Percentiles rank a stretch among this genome's conserved stretches.
These are phyloP conservation scores for Phlegmacium glaucopus DNA, from an alignment of 768 basidiomycete genomes.

Conservation along the genomic window DNA sequence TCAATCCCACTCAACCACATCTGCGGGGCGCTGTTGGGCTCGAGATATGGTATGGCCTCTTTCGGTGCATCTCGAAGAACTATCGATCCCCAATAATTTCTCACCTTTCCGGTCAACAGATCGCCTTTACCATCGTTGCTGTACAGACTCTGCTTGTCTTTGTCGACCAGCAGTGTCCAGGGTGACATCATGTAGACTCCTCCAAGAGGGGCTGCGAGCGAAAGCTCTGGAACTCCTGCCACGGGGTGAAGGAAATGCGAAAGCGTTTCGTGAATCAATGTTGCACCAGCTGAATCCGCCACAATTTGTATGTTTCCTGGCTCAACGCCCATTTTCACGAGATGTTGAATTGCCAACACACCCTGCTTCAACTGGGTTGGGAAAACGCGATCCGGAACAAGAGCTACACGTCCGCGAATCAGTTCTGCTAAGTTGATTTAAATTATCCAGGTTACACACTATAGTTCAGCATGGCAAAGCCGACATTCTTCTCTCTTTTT, in stretches of 20 bases:
- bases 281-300: slow-evolving; percentile 40
- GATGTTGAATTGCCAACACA: slow-evolving; percentile 26
- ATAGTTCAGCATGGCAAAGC: slow-evolving; percentile 18
- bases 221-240: slow-evolving; percentile 20
- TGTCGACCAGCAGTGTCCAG: slow-evolving; percentile 29
- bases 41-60: slow-evolving; percentile 18
- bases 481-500: slow-evolving; percentile 9
- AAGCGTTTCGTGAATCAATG: slow-evolving; percentile 32
- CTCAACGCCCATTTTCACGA: slow-evolving; percentile 25
- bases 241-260: slow-evolving; percentile 36
- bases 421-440: not conserved
- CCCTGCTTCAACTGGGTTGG: slow-evolving; percentile 33
- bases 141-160: slow-evolving; percentile 12
- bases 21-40: slow-evolving; percentile 20
- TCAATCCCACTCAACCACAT: slow-evolving; percentile 28
- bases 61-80: slow-evolving; percentile 15
- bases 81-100: slow-evolving; percentile 17
- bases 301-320: slow-evolving; percentile 31
- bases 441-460: slow-evolving; percentile 5
- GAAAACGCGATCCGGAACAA: slow-evolving; percentile 31
- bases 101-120: slow-evolving; percentile 13
- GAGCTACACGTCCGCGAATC: slow-evolving; percentile 16
- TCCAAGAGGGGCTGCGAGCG: slow-evolving; percentile 20
- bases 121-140: slow-evolving; percentile 17
- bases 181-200: slow-evolving; percentile 37